Evolutionary conservation across 78 protist genomes (phyloP).

Genomic region (Parvularia atlantis): DNA sequence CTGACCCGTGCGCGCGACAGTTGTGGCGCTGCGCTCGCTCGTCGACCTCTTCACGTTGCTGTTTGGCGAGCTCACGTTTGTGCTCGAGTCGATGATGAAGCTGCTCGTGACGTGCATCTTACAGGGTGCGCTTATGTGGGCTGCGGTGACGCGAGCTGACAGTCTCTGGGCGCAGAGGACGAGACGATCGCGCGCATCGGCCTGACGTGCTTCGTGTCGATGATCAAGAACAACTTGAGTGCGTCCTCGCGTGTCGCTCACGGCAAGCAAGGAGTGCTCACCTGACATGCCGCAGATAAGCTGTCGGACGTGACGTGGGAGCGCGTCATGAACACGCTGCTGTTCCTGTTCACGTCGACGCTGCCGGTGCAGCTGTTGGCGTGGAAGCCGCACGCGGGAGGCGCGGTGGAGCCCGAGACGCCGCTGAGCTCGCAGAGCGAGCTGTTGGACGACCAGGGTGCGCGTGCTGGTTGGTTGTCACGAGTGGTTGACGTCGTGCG

Average conservation of each 20-base stretch:
- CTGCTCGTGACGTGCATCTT: not conserved
- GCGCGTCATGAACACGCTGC: not conserved
- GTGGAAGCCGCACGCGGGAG: not conserved
- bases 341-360: not conserved
- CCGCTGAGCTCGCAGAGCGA: not conserved
- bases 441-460: too few species aligned
- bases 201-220: not conserved
- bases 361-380: not conserved
- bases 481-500: too few species aligned
- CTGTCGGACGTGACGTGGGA: too few species aligned
- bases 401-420: not conserved
- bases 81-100: not conserved
- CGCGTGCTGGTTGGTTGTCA: too few species aligned
- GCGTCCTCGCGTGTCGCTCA: too few species aligned
- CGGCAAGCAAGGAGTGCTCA: too few species aligned
- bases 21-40: not conserved
- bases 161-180: too few species aligned
- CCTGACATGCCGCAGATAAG: too few species aligned
- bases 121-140: not conserved
- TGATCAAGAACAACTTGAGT: not conserved
- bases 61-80: not conserved
- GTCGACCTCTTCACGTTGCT: not conserved
- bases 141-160: too few species aligned
- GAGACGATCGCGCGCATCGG: not conserved
- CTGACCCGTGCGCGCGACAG: too few species aligned